Base-by-base conservation (phyloP, 2,329 filamentous ascomycete genomes). In the Phialocephala subalpina region DNA sequence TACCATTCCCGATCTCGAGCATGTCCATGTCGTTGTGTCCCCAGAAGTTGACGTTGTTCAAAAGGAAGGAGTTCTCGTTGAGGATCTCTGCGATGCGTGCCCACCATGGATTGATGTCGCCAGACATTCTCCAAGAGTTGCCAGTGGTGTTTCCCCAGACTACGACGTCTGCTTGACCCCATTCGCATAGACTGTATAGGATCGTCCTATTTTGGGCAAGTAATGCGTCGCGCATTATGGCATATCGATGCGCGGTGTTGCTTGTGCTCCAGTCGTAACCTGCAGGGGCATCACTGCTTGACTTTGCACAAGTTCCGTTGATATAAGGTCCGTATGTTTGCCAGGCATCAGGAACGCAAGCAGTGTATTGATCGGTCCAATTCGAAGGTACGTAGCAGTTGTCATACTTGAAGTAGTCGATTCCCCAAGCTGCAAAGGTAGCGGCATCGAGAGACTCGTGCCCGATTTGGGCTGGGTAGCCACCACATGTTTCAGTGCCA, bases 321-420 rank as follows among this genome's bases (percentile, higher is more conserved):
- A 76, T 76, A 58, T 70, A 76, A 3, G 60, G 58, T 9, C 29
- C 29, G 9, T 33, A 33, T 9, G 29, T 33, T 9, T 70, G 64
- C 4, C 83, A 80, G 0, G 4, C 4, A 9, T 83, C 80, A 0
- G 80, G 79, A 8, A 81, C 75, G 67, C 80, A 84, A 66, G 67
- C 70, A 7, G 73, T 76, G 65, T 80, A 80, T 40, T 76, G 63
- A 66, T 80, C 78, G 8, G 68, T 71, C 79, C 79, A 81, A 27
- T 78, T 75, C 5, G 70, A 56, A 1, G 79, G 80, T 4, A 80
- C 72, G 59, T 80, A 75, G 75, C 85, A 88, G 73, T 87, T 87
- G 72, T 88, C 86, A 70, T 86, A 87, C 75, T 87, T 87, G 18
- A 86, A 75, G 64, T 87, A 88, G 72, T 88, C 86, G 63, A 89